Evolutionary conservation across 1,284 basidiomycete genomes (phyloP).

Genomic region (Pseudozyma hubeiensis): DNA sequence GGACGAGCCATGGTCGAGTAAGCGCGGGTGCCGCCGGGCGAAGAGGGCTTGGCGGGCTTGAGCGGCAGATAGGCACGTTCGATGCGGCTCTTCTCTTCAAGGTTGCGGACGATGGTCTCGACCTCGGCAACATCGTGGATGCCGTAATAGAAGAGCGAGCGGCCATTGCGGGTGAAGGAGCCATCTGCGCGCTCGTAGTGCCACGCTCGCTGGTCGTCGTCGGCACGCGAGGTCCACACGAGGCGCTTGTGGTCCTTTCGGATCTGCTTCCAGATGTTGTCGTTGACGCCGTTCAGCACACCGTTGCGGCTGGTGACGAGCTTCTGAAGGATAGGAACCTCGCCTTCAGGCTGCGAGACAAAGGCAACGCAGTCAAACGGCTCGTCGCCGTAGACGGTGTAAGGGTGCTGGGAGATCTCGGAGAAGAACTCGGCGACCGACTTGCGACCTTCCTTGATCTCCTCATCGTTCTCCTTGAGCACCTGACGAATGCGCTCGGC

Average conservation of each 20-base stretch:
- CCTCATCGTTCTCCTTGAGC: conserved; percentile 88
- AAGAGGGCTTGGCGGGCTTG: conserved; percentile 77
- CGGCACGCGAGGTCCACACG: conserved; percentile 95
- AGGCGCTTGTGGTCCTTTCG: conserved; percentile 93
- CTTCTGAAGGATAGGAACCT: conserved; percentile 91
- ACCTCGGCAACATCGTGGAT: conserved; percentile 92
- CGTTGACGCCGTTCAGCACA: conserved; percentile 90
- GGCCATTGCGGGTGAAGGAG: conserved; percentile 91
- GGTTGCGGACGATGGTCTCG: conserved; percentile 78
- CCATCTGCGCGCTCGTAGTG: conserved; percentile 99
- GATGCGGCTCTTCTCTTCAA: conserved; percentile 87
- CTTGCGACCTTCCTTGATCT: conserved; percentile 84
- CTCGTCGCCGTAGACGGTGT: conserved; percentile 97
- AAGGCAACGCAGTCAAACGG: conserved; percentile 94
- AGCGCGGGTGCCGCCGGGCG: conserved; percentile 65
- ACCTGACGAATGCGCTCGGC: conserved; percentile 80
- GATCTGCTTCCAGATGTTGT: conserved; percentile 96
- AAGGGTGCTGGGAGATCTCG: conserved; percentile 76
- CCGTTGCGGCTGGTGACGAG: conserved; percentile 88
- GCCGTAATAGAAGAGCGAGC: conserved; percentile 96
- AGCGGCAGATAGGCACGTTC: conserved; percentile 90
- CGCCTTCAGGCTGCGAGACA: conserved; percentile 88
- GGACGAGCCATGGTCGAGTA: conserved; percentile 66
- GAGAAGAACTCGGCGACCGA: conserved; percentile 90
- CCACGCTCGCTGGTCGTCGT: conserved; percentile 96